Conservation (phyloP, 805 yeast genomes). For the Candida parachauliodes region DNA sequence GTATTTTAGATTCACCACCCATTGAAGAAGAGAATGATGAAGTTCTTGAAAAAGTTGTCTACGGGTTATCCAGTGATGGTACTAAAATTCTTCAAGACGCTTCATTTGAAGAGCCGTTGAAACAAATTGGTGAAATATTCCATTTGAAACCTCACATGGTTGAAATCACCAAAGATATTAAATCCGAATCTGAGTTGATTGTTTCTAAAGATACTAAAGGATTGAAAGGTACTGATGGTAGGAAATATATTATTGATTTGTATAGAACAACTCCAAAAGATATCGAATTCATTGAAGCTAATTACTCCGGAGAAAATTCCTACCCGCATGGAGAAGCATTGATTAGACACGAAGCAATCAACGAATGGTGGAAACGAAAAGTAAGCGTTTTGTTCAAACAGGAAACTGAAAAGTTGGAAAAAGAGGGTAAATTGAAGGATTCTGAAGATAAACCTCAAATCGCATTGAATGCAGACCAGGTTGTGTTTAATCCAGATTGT, state of each 20-base stretch:
- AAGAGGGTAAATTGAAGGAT: slow-evolving; percentile 27
- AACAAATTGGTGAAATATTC: slow-evolving; percentile 64
- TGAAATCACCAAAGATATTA: slow-evolving; percentile 43
- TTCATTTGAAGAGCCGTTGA: slow-evolving; percentile 53
- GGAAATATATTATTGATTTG: slow-evolving; percentile 80
- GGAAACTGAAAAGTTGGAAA: slow-evolving; percentile 47
- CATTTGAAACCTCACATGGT: slow-evolving; percentile 72
- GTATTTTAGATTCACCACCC: slow-evolving; percentile 51
- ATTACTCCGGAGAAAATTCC: slow-evolving; percentile 38
- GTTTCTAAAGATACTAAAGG: slow-evolving; percentile 84
- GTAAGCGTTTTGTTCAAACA: slow-evolving; percentile 50
- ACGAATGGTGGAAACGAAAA: slow-evolving; percentile 80
- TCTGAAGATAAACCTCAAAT: slow-evolving; percentile 46
- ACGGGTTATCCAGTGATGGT: slow-evolving; percentile 70
- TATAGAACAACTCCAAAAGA: slow-evolving; percentile 84
- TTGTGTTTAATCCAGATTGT: slow-evolving; percentile 77
- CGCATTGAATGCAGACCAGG: slow-evolving; percentile 49
- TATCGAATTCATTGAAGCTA: slow-evolving; percentile 64
- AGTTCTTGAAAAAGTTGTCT: slow-evolving; percentile 52
- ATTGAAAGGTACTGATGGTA: slow-evolving; percentile 76
- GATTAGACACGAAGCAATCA: slow-evolving; percentile 83
- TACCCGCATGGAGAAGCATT: slow-evolving; percentile 83
- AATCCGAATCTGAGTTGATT: slow-evolving; percentile 44
- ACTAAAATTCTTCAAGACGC: slow-evolving; percentile 47
- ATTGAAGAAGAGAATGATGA: slow-evolving; percentile 39